A percentile compares a stretch with the other conserved stretches of the same genome.
phyloP scores from a whole-genome alignment of 2,329 filamentous ascomycete genomes.

The Colletotrichum magnum region DNA sequence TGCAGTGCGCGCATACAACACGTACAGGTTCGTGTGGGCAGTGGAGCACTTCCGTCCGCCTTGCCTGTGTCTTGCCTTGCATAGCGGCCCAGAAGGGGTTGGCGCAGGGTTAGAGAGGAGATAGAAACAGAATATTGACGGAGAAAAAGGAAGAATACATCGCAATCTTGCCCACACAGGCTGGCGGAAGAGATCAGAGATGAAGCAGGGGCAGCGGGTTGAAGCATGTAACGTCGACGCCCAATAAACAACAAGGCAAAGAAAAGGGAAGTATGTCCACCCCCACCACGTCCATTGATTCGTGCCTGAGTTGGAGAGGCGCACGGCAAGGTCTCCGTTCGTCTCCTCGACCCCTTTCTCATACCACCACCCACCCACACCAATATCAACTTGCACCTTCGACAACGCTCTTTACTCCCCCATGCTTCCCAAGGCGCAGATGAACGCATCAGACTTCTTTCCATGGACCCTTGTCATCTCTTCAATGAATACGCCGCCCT shows the following conservation, averaged over 20 bases:
- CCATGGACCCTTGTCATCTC: neutral
- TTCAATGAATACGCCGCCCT: too few species aligned
- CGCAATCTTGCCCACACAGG: neutral
- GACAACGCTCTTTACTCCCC: neutral
- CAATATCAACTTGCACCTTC: constrained; percentile 1
- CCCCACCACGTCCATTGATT: neutral
- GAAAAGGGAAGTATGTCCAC: constrained; percentile 5
- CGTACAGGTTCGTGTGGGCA: constrained; percentile 4
- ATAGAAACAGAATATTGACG: neutral
- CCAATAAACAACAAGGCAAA: neutral
- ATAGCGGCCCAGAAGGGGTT: neutral
- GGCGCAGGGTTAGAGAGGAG: neutral
- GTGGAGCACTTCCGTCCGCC: constrained; percentile 31
- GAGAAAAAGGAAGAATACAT: constrained; percentile 3
- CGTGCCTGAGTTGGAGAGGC: constrained; percentile 29
- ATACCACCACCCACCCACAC: constrained; percentile 9
- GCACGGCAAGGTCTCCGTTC: constrained; percentile 5
- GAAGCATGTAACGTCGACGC: constrained; percentile 1
- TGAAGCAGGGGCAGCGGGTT: constrained; percentile 1
- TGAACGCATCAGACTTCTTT: neutral
- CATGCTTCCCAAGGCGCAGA: neutral
- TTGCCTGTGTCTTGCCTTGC: constrained; percentile 16
- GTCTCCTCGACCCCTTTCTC: constrained; percentile 8
- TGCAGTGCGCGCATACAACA: constrained; percentile 18
- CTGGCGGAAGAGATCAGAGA: constrained; percentile 4